These are phyloP conservation scores for Hsuehochloa calcarea DNA, from an alignment of 176 grass and related monocot species.

Conservation along the genomic window DNA sequence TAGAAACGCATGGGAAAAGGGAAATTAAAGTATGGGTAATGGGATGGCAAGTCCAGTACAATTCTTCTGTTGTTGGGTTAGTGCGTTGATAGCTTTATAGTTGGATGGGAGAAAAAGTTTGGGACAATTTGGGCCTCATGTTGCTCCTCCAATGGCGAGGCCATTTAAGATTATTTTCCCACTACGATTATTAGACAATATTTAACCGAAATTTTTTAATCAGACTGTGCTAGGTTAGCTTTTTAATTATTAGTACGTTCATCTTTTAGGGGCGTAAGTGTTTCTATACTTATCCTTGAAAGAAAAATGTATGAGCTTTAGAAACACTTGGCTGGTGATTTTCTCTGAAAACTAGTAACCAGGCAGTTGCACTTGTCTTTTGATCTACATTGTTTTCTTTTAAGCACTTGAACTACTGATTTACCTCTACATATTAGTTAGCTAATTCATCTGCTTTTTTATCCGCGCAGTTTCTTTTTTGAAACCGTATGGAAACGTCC, in stretches of 20 bases:
- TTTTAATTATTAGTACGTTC: not conserved
- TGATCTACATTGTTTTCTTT: too few species aligned
- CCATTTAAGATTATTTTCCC: too few species aligned
- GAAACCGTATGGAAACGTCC: too few species aligned
- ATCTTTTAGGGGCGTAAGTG: not conserved
- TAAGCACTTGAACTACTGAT: too few species aligned
- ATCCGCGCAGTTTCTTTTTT: too few species aligned
- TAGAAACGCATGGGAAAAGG: not conserved
- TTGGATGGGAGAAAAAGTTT: not conserved
- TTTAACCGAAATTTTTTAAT: too few species aligned
- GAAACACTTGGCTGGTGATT: not conserved
- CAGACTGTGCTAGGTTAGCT: too few species aligned
- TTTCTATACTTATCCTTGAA: not conserved
- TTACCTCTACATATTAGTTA: too few species aligned
- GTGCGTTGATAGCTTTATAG: constrained; percentile 27
- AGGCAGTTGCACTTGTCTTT: too few species aligned
- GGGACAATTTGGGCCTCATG: constrained; percentile 19
- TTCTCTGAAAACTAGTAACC: not conserved
- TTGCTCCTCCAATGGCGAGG: not conserved
- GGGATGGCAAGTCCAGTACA: not conserved
- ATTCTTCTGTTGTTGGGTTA: not conserved
- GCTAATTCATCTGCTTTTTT: too few species aligned
- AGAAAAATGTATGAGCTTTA: not conserved
- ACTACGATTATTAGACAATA: too few species aligned
- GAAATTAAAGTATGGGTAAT: not conserved